A percentile compares a stretch with the other conserved stretches of the same genome.
phyloP scores from a whole-genome alignment of 164 flowering plant species.

The Stephania cephalantha region DNA sequence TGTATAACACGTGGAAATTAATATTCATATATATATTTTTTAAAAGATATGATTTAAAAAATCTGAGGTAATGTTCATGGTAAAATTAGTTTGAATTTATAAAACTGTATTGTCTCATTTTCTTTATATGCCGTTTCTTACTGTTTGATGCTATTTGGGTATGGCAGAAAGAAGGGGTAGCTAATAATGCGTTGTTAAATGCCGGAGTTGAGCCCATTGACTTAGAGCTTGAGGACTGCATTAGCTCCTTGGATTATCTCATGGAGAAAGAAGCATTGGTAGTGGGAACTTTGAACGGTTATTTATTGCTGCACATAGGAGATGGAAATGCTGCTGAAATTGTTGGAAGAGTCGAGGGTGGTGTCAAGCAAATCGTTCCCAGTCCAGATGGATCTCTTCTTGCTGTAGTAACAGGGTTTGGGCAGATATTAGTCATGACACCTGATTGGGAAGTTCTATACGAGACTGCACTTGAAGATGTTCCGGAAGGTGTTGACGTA shows the following conservation, averaged over 20 bases:
- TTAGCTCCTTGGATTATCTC: constrained; percentile 68
- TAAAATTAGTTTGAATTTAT: too few species aligned
- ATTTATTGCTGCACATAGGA: constrained; percentile 45
- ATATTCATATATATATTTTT: too few species aligned
- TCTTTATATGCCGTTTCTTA: not conserved
- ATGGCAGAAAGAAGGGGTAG: constrained; percentile 34
- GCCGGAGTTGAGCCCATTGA: constrained; percentile 39
- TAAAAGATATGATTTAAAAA: too few species aligned
- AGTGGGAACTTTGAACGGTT: constrained; percentile 67
- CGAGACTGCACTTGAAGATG: constrained; percentile 57
- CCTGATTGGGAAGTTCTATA: constrained; percentile 92
- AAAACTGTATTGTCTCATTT: not conserved
- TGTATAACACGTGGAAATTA: too few species aligned
- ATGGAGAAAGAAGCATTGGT: constrained; percentile 92
- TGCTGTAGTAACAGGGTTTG: constrained; percentile 61
- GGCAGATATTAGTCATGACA: constrained; percentile 82
- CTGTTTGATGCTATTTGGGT: not conserved
- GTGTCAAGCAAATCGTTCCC: constrained; percentile 68
- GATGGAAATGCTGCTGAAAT: constrained; percentile 54
- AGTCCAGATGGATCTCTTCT: constrained; percentile 98
- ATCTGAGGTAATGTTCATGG: too few species aligned
- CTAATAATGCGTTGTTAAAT: constrained; percentile 21
- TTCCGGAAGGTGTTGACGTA: constrained; percentile 51
- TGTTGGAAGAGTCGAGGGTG: constrained; percentile 93
- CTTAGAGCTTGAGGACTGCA: constrained; percentile 64